Percentiles rank a stretch among this genome's conserved stretches.
phyloP scores from a whole-genome alignment of 2,329 filamentous ascomycete species.

The Neonectria hederae region DNA sequence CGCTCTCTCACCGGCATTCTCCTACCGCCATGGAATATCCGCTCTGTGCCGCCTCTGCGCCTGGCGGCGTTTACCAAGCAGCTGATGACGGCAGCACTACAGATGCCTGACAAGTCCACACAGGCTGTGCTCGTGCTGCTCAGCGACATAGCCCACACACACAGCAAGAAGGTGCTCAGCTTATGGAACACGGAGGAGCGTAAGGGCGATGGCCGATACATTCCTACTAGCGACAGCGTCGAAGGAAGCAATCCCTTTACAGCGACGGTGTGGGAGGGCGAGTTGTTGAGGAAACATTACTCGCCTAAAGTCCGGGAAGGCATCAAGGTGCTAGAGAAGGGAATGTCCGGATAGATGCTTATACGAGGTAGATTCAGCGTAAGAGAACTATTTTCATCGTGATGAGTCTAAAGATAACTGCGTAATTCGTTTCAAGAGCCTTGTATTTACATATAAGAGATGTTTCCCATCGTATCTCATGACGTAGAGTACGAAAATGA shows the following conservation, averaged over 20 bases:
- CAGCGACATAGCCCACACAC: slow-evolving; percentile 79
- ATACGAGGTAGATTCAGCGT: background rate
- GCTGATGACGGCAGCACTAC: slow-evolving; percentile 81
- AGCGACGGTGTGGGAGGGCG: slow-evolving; percentile 91
- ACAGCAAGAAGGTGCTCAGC: slow-evolving; percentile 83
- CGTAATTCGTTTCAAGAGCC: no score
- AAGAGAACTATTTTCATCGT: background rate
- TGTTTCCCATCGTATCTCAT: no score
- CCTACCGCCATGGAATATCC: slow-evolving; percentile 76
- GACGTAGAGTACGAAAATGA: no score
- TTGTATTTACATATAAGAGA: background rate
- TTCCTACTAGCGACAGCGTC: slow-evolving; percentile 75
- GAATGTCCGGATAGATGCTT: slow-evolving; percentile 54
- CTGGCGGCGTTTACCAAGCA: slow-evolving; percentile 96
- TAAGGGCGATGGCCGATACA: slow-evolving; percentile 88
- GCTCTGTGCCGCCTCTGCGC: slow-evolving; percentile 80
- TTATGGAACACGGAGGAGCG: slow-evolving; percentile 96
- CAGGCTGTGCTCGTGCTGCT: slow-evolving; percentile 83
- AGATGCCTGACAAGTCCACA: slow-evolving; percentile 89
- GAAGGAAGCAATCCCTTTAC: slow-evolving; percentile 93
- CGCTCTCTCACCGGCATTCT: slow-evolving; percentile 86
- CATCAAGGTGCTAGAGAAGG: slow-evolving; percentile 74
- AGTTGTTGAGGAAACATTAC: slow-evolving; percentile 85
- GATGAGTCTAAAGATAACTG: background rate
- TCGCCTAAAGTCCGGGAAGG: slow-evolving; percentile 86